Evolutionary conservation across 768 basidiomycete species (phyloP).

Genomic region (Obba rivulosa): DNA sequence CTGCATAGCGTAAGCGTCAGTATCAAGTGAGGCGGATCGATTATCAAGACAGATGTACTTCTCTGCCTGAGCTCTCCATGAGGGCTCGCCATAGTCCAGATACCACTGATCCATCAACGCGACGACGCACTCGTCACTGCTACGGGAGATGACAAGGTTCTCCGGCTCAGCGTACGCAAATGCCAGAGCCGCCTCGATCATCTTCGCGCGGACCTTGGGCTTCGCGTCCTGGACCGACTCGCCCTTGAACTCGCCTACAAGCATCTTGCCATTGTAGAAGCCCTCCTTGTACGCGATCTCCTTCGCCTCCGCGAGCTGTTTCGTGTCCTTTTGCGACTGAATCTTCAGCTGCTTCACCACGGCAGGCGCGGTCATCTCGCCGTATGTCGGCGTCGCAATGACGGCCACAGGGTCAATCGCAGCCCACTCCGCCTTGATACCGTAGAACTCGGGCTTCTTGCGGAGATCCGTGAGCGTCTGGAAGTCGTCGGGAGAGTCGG

Average conservation of each 20-base stretch:
- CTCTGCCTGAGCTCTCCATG: constrained; percentile 85
- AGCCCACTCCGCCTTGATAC: constrained; percentile 87
- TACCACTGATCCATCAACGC: constrained; percentile 99
- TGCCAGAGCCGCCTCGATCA: constrained; percentile 75
- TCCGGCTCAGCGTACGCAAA: constrained; percentile 96
- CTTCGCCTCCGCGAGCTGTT: constrained; percentile 93
- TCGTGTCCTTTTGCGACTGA: constrained; percentile 89
- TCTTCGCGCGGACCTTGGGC: constrained; percentile 73
- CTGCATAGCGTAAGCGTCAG: constrained; percentile 33
- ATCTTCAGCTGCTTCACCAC: constrained; percentile 89
- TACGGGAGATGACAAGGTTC: constrained; percentile 81
- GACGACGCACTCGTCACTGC: constrained; percentile 96
- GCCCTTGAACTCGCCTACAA: constrained; percentile 88
- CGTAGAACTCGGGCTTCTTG: constrained; percentile 96
- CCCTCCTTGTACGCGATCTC: constrained; percentile 98
- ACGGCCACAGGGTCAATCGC: constrained; percentile 83
- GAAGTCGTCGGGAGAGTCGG: constrained; percentile 97
- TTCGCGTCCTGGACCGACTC: constrained; percentile 88
- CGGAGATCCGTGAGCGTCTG: constrained; percentile 84
- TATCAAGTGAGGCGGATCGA: neutral
- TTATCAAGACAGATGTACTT: constrained; percentile 38
- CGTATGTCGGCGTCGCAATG: constrained; percentile 85
- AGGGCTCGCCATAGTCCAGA: constrained; percentile 88
- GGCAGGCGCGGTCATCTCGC: constrained; percentile 81
- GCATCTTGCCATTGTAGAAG: constrained; percentile 92